A percentile compares a stretch with the other conserved stretches of the same genome.
Evolutionary conservation across 768 basidiomycete genomes (phyloP).

Genomic region (Kwoniella sp.): DNA sequence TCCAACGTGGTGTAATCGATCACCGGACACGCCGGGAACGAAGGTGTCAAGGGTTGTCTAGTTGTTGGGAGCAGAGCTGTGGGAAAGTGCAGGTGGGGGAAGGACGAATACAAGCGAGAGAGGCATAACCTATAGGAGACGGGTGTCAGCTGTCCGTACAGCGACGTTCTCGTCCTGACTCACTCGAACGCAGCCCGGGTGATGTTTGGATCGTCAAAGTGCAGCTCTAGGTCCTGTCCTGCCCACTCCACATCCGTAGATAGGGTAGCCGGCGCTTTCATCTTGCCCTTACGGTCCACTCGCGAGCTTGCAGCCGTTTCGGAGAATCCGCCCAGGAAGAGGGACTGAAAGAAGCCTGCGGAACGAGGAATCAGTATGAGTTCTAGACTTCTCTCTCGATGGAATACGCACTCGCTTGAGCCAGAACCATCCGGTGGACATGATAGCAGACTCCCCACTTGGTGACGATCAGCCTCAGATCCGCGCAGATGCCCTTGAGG

Average conservation of each 20-base stretch:
- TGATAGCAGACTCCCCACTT: conserved; percentile 70
- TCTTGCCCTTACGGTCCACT: conserved; percentile 19
- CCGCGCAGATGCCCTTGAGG: conserved; percentile 66
- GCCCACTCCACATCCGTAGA: conserved; percentile 18
- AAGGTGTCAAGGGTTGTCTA: conserved; percentile 62
- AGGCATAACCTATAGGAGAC: conserved; percentile 64
- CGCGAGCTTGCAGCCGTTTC: conserved; percentile 21
- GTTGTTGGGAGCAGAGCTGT: conserved; percentile 63
- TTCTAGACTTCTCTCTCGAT: too few relatives aligned
- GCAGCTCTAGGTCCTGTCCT: conserved; percentile 62
- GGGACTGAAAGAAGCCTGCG: conserved; percentile 75
- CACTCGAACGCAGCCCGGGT: conserved; percentile 89
- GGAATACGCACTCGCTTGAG: conserved; percentile 73
- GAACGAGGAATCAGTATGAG: neutral
- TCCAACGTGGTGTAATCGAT: conserved; percentile 53
- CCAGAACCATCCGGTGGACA: conserved; percentile 78
- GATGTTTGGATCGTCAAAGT: conserved; percentile 81
- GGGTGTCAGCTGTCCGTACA: conserved; percentile 3
- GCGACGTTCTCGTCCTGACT: conserved; percentile 51
- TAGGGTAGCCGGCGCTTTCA: conserved; percentile 8
- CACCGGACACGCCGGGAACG: conserved; percentile 24
- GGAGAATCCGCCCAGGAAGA: conserved; percentile 62
- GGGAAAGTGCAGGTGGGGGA: conserved; percentile 68
- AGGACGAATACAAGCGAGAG: conserved; percentile 78
- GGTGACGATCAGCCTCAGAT: conserved; percentile 70